Base-by-base conservation (phyloP, 2,329 filamentous ascomycete species). In the Fusarium sp. region DNA sequence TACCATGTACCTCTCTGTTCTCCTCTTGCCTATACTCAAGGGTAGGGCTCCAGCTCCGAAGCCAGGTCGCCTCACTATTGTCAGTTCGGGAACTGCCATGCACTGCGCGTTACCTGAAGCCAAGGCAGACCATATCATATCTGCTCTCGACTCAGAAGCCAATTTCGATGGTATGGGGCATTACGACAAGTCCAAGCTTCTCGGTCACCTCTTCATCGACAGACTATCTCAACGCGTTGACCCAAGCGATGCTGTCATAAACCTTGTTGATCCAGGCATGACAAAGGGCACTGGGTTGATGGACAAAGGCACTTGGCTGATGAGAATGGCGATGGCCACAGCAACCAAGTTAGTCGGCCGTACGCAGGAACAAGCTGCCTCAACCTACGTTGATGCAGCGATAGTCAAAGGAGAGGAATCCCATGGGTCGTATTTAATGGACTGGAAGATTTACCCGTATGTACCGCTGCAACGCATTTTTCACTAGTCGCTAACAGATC, bases 401-500 rank as follows among this genome's bases (percentile, higher is more conserved):
- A 10, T 66, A 2, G 1, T 46, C 0, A 60, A 60, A 4, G 62
- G 62, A 1, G 31, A 21, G 21, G 54, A 60, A 31, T 33, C 62
- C 0, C 64, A 66, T 21, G 64, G 64, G 4, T 60, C 54, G 2
- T 66, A 52, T 25, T 4, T 66, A 6, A 66, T 60, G 54, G 54
- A 60, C 19, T 66, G 62, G 64, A 37, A 44, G 23, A 52, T 66
- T 3, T 52, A 19, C 1, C 62, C 64, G 64, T 60, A 39, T 27
- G 64, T 46, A 8, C 15, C 23, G 14, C 8, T 23, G 15, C 21
- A 10, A 14, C 0, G 1, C 10, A 10, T 14, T 31, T 7, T 14
- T 15, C 0, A 18, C 16, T 4, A 19, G 4, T 16, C 3, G n/a
- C 44, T 46, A 2, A 45, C 3, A 3, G 5, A 1, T n/a, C 8